Conservation (phyloP, 179 eudicot genomes). For the Camellia oleifera region DNA sequence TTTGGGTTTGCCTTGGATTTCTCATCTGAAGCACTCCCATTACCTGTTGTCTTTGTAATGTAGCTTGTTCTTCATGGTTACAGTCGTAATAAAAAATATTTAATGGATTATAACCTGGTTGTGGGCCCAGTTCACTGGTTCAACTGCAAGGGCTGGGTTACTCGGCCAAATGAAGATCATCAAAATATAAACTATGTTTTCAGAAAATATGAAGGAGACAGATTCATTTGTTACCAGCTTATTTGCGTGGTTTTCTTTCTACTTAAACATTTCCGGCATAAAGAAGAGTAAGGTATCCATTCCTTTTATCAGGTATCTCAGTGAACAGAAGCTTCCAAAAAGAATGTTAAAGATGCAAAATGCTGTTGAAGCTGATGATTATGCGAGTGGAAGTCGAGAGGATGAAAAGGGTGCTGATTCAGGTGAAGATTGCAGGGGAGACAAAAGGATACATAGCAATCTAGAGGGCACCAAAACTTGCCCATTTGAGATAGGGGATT, state of each 20-base stretch:
- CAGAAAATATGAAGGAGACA: background rate
- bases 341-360: conserved; percentile 63
- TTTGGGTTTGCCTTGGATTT: background rate
- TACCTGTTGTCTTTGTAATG: background rate
- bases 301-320: conserved; percentile 63
- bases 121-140: background rate
- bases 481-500: conserved; percentile 43
- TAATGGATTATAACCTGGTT: conserved; percentile 7
- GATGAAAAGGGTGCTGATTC: conserved; percentile 40
- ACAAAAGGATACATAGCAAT: conserved; percentile 31
- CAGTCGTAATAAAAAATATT: background rate
- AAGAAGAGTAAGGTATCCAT: background rate
- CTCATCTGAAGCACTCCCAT: background rate
- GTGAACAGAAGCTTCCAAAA: conserved; percentile 74
- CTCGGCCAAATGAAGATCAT: background rate
- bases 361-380: conserved; percentile 26
- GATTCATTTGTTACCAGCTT: too few species aligned
- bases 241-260: background rate
- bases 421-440: conserved; percentile 31
- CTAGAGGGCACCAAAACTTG: conserved; percentile 27
- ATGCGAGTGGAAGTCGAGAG: conserved; percentile 28
- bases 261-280: background rate
- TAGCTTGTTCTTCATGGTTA: background rate
- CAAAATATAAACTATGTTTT: background rate
- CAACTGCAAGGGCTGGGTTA: background rate